phyloP scores from a whole-genome alignment of 768 basidiomycete genomes.

The Leucosporidium creatinivorum region DNA sequence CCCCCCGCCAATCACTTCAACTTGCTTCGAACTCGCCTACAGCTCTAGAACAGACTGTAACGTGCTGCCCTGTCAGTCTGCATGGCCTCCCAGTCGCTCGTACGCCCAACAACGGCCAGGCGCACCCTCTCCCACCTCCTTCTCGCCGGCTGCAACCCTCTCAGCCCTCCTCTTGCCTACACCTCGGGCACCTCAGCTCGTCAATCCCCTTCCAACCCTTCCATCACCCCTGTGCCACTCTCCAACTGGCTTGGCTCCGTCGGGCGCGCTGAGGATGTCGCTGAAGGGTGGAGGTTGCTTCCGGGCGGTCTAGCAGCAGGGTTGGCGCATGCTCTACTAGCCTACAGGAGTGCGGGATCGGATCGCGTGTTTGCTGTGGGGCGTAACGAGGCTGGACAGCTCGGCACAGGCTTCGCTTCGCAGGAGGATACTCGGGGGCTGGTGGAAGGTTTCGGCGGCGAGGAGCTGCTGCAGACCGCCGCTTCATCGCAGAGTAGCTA shows the following conservation, averaged over 20 bases:
- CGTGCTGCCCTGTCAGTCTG: too few species aligned
- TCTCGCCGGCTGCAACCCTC: slow-evolving; percentile 26
- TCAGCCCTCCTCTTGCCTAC: slow-evolving; percentile 10
- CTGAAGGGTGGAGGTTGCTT: not conserved
- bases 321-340: slow-evolving; percentile 12
- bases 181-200: not conserved
- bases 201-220: slow-evolving; percentile 14
- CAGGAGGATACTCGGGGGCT: slow-evolving; percentile 27
- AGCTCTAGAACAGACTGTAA: too few species aligned
- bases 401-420: slow-evolving; percentile 20
- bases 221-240: slow-evolving; percentile 13
- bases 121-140: slow-evolving; percentile 24
- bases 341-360: slow-evolving; percentile 10
- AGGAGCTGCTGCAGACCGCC: not conserved
- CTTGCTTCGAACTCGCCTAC: too few species aligned
- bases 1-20: not conserved
- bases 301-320: not conserved
- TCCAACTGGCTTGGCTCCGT: slow-evolving; percentile 18
- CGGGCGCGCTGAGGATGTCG: slow-evolving; percentile 15
- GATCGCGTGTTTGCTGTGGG: slow-evolving; percentile 22
- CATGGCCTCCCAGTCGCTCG: not conserved
- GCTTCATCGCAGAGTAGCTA: slow-evolving; percentile 15
- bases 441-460: slow-evolving; percentile 31
- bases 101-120: not conserved
- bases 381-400: slow-evolving; percentile 23